These are phyloP conservation scores for Marasmius fiardii DNA, from an alignment of 1,284 basidiomycete species.

Conservation along the genomic window DNA sequence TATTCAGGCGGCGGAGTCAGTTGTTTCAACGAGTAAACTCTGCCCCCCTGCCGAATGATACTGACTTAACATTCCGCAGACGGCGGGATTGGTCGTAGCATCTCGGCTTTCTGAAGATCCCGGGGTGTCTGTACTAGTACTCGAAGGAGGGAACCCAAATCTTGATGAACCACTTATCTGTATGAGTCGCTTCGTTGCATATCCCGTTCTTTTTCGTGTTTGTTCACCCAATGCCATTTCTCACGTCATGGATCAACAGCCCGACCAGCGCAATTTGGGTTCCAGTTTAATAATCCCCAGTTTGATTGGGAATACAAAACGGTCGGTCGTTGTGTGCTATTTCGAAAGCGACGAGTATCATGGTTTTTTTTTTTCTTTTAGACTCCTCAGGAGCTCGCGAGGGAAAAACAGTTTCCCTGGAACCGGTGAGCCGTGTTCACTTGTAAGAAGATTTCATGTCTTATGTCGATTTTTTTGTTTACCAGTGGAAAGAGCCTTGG, in stretches of 20 bases:
- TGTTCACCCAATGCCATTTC: not conserved
- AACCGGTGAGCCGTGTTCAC: not conserved
- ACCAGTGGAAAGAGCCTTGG: constrained; percentile 23
- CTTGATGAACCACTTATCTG: constrained; percentile 7
- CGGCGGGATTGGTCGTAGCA: constrained; percentile 46
- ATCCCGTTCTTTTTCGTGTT: not conserved
- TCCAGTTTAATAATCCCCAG: constrained; percentile 17
- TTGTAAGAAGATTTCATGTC: constrained; percentile 19
- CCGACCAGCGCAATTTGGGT: constrained; percentile 16
- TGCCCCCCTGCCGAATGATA: not conserved
- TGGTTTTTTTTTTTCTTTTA: not conserved
- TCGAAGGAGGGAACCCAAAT: constrained; percentile 28
- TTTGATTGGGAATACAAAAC: constrained; percentile 24
- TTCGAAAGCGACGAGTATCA: not conserved
- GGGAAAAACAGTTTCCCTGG: constrained; percentile 5
- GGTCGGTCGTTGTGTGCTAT: constrained; percentile 6
- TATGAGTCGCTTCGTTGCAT: no score
- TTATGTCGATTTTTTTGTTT: constrained; percentile 15
- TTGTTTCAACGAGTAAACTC: not conserved
- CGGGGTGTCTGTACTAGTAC: constrained; percentile 27
- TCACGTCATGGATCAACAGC: not conserved
- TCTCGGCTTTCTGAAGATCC: constrained; percentile 41
- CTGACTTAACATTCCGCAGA: constrained; percentile 9
- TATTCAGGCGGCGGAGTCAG: constrained; percentile 10
- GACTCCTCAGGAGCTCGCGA: constrained; percentile 9